Percentiles rank a stretch among this genome's conserved stretches.
Conservation (phyloP, 192 early-diverging fungal species). For the Coemansia sp. region DNA sequence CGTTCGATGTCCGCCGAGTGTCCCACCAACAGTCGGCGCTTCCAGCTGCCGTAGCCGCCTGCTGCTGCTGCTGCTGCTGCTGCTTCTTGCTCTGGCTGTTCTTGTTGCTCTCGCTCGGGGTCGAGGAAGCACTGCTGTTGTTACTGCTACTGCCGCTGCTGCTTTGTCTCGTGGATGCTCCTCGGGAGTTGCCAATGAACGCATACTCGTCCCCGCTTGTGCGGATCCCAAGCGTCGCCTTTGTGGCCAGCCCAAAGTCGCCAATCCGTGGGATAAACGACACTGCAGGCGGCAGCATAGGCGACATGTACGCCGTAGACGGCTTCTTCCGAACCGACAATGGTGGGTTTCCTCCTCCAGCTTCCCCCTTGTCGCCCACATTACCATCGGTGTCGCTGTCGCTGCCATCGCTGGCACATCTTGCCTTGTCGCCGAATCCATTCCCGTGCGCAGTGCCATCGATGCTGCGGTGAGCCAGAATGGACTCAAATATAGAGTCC, state of each 20-base stretch:
- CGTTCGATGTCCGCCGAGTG: conserved; percentile 74
- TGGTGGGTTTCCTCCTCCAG: not conserved
- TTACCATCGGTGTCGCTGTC: not conserved
- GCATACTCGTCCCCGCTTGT: conserved; percentile 41
- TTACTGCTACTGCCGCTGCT: not conserved
- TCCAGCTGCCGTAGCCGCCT: not conserved
- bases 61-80: not conserved
- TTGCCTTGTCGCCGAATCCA: not conserved
- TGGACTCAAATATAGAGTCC: conserved; percentile 46
- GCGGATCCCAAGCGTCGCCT: conserved; percentile 36
- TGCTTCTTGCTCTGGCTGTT: not conserved
- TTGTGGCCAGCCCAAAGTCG: conserved; percentile 94
- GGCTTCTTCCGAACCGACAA: not conserved
- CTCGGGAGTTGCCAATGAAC: conserved; percentile 30
- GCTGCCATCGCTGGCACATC: not conserved
- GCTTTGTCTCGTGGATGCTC: not conserved
- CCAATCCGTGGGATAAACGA: conserved; percentile 69
- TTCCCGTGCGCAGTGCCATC: not conserved
- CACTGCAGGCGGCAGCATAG: conserved; percentile 21
- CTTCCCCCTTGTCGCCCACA: not conserved
- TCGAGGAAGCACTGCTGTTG: not conserved
- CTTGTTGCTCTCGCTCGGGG: not conserved
- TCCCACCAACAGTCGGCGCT: conserved; percentile 24
- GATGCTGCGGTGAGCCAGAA: conserved; percentile 26
- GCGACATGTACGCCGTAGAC: not conserved